Conservation (phyloP, 2,329 filamentous ascomycete genomes). For the Phialophora verrucosa region DNA sequence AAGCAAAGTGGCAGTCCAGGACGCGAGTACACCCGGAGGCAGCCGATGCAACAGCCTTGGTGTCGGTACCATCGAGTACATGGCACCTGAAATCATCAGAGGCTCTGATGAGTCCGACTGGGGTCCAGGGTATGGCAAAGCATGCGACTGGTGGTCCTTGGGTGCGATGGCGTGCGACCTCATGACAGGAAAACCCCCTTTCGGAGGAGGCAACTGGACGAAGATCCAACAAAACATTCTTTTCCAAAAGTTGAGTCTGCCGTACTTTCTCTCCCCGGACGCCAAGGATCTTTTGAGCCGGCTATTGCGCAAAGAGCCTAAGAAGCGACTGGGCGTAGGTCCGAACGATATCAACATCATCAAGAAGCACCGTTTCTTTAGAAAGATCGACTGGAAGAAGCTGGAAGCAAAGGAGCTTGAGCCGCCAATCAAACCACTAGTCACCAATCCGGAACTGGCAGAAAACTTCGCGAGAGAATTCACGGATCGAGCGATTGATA, state of each 20-base stretch:
- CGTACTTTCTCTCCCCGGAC: slow-evolving; percentile 88
- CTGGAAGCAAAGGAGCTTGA: slow-evolving; percentile 81
- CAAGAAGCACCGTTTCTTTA: slow-evolving; percentile 95
- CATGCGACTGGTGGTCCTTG: slow-evolving; percentile 98
- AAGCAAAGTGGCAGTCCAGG: slow-evolving; percentile 87
- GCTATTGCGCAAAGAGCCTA: slow-evolving; percentile 87
- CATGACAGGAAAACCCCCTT: slow-evolving; percentile 89
- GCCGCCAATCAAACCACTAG: slow-evolving; percentile 88
- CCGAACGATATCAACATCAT: slow-evolving; percentile 83
- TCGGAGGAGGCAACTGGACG: slow-evolving; percentile 85
- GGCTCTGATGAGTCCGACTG: slow-evolving; percentile 64
- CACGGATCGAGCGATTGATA: slow-evolving; percentile 58
- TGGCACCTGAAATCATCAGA: slow-evolving; percentile 93
- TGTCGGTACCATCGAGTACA: slow-evolving; percentile 95
- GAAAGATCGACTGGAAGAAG: slow-evolving; percentile 92
- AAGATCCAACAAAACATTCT: slow-evolving; percentile 97
- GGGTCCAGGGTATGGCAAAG: slow-evolving; percentile 72
- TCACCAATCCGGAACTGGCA: slow-evolving; percentile 92
- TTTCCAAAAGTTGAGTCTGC: slow-evolving; percentile 85
- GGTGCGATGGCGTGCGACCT: slow-evolving; percentile 91
- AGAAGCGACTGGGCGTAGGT: slow-evolving; percentile 87
- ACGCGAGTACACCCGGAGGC: slow-evolving; percentile 58
- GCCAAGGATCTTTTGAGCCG: slow-evolving; percentile 92
- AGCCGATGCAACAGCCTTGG: slow-evolving; percentile 78
- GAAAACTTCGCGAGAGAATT: slow-evolving; percentile 98